Conservation (phyloP, 805 yeast genomes). For the Yamadazyma sp. region DNA sequence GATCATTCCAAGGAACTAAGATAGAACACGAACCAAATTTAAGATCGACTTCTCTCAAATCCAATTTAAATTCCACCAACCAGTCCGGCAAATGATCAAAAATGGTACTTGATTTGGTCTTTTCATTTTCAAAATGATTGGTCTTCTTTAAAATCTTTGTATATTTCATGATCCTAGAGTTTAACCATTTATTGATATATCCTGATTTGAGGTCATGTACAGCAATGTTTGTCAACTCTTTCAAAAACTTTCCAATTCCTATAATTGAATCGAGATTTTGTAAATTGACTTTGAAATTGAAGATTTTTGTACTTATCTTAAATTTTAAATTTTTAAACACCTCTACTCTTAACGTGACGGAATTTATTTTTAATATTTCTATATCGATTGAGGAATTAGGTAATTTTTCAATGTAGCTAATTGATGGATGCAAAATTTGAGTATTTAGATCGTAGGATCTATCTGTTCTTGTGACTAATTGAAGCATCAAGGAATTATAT, state of each 20-base stretch:
- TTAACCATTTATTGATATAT: constrained; percentile 24
- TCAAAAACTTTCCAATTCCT: constrained; percentile 30
- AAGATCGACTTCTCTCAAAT: constrained; percentile 16
- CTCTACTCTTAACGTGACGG: constrained; percentile 18
- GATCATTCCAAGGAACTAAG: constrained; percentile 24
- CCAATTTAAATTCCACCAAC: constrained; percentile 25
- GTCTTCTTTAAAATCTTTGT: constrained; percentile 4
- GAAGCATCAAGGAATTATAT: constrained; percentile 34
- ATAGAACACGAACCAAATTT: constrained; percentile 38
- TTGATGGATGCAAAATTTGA: constrained; percentile 31
- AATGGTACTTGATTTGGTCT: constrained; percentile 10
- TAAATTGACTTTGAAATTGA: constrained; percentile 22
- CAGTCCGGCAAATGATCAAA: constrained; percentile 31
- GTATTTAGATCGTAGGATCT: constrained; percentile 34
- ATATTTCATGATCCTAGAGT: constrained; percentile 18
- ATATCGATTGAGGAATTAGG: background rate
- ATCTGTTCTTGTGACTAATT: constrained; percentile 25
- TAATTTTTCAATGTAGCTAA: constrained; percentile 28
- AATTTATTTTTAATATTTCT: constrained; percentile 9
- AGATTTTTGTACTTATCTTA: constrained; percentile 18
- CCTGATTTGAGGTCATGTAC: constrained; percentile 27
- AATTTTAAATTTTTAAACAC: constrained; percentile 28
- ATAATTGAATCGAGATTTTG: constrained; percentile 26
- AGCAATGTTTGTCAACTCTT: constrained; percentile 21
- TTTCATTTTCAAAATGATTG: background rate